Evolutionary conservation across 1,284 basidiomycete species (phyloP), one percentile per base, ranked within the genome.

Genomic region (Violaceomyces palustris): DNA sequence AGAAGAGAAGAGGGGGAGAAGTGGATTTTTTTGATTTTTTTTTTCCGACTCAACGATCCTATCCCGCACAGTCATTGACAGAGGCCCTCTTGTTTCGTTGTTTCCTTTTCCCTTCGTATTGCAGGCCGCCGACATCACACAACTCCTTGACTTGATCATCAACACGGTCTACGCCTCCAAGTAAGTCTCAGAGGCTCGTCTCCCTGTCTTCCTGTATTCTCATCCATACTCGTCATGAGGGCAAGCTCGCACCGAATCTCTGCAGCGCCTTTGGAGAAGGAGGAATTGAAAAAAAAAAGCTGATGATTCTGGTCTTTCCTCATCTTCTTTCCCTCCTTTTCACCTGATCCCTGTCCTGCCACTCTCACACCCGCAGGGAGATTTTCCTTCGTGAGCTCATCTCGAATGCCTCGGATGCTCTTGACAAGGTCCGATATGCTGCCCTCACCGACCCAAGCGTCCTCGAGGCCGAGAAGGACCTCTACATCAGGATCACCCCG

Each of bases 111-210:
- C 35, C 10, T 36, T 4, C 4, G 21, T 17, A 19, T n/a, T 23
- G 28, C 35, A 61, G 53, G 64, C 67, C 55, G 64, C 67, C 53
- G 61, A 66, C 51, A 67, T 69, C 56, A 64, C 61, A 52, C 65
- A 71, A 57, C 56, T 73, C 51, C 48, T 73, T 44, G 70, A 73
- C 50, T 57, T 73, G 49, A 72, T 73, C 50, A 67, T 71, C 69
- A 72, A 72, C 68, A 69, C 70, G 31, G 69, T 72, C 64, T 72
- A 72, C 67, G 59, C 56, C 22, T 67, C 67, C 63, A 70, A 72
- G n/a, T n/a, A n/a, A 10, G 27, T 29, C 27, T 10, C n/a, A 29
- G 27, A n/a, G 27, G n/a, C 27, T 10, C n/a, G 27, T n/a, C 27
- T 10, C n/a, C 10, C 27, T 29, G 27, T 10, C 27, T 10, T 10